phyloP scores from a whole-genome alignment of 148 eudicot genomes.

The Rhododendron henanense region DNA sequence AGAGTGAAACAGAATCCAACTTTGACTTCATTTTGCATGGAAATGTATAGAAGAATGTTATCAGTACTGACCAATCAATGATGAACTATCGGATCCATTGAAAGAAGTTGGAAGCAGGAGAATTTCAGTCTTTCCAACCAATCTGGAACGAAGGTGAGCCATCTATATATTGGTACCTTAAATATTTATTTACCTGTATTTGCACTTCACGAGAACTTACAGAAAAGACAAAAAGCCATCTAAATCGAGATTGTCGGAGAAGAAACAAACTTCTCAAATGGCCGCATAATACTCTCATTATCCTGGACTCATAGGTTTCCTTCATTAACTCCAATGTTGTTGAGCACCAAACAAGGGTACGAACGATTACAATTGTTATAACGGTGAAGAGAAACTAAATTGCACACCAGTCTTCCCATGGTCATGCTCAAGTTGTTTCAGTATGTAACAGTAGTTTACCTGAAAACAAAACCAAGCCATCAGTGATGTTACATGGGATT shows the following conservation, averaged over 20 bases:
- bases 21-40: neutral
- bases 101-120: neutral
- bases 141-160: neutral
- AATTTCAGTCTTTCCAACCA: neutral
- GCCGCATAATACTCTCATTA: slow-evolving; percentile 11
- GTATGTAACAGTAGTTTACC: slow-evolving; percentile 83
- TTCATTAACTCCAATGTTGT: neutral
- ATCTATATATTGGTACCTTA: neutral
- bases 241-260: neutral
- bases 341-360: neutral
- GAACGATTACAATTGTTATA: slow-evolving; percentile 18
- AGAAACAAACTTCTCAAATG: slow-evolving; percentile 8
- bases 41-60: neutral
- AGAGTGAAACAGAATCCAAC: neutral
- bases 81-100: neutral
- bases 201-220: neutral
- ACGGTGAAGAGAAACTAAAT: slow-evolving; percentile 78
- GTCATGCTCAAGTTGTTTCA: slow-evolving; percentile 69
- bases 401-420: slow-evolving; percentile 82
- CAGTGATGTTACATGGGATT: neutral
- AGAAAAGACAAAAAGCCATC: neutral
- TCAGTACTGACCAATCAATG: neutral
- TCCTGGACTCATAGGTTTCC: neutral
- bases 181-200: neutral
- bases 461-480: slow-evolving; percentile 23